Evolutionary conservation across 2,329 filamentous ascomycete genomes (phyloP), one percentile per base, ranked within the genome.

Genomic region (Cadophora luteo-olivacea): DNA sequence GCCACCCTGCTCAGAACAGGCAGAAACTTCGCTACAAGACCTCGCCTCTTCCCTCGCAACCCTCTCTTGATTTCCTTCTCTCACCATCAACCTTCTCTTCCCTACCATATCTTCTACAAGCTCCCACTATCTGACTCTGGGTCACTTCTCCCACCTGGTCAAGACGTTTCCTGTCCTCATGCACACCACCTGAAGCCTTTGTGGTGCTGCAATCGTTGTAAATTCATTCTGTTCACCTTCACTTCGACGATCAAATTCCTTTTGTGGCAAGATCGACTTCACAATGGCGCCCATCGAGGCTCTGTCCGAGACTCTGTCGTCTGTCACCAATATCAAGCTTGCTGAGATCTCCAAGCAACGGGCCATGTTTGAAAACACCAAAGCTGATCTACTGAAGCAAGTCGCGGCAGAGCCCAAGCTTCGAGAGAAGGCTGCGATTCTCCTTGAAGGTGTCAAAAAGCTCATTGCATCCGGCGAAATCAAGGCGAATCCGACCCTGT

Each of bases 281-380:
- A 52, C 14, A 24, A 29, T 33, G 52, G 52, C 52, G 25, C 52
- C 25, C 12, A n/a, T 78, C 55, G 75, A 78, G 24, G 72, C 80
- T 62, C 78, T 86, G 29, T 85, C 85, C 8, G 81, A 85, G 64
- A 86, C 84, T 19, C 81, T 87, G 33, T 81, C 82, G 57, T 83
- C 84, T 51, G 85, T 87, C 74, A 87, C 85, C 19, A 76, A 78
- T 33, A 84, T 84, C 70, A 89, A 88, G 73, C 83, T 88, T 68
- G 78, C 80, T 19, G 84, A 89, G 72, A 81, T 89, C 7, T 79
- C 82, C n/a, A 84, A 83, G 68, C 82, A 86, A 69, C 84, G 83
- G 51, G 75, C 76, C 0, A 76, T 81, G 1, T 88, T 85, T 72
- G 81, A 85, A 65, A 75, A 75, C 45, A 81, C 79, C 51, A 86